These are phyloP conservation scores for Paramecium caudatum DNA, from an alignment of 73 alveolate genomes.

Conservation along the genomic window DNA sequence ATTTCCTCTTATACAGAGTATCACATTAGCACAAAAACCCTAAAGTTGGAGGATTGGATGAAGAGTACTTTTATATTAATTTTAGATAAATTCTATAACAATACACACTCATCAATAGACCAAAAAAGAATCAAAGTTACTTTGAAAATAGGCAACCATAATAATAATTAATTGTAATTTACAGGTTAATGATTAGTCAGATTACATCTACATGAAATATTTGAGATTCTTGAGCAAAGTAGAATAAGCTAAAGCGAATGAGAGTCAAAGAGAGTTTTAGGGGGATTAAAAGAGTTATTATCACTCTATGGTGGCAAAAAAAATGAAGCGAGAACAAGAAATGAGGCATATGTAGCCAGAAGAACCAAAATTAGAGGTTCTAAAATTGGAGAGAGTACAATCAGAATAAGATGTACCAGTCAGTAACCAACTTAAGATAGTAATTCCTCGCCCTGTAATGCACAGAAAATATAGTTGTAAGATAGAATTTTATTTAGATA, in stretches of 20 bases:
- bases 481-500: not conserved
- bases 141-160: slow-evolving; percentile 17
- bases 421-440: not conserved
- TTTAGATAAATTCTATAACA: not conserved
- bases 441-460: slow-evolving; percentile 44
- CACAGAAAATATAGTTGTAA: slow-evolving; percentile 23
- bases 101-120: slow-evolving; percentile 44
- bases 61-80: not conserved
- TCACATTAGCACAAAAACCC: slow-evolving; percentile 57
- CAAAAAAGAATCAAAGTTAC: slow-evolving; percentile 51
- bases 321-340: not conserved
- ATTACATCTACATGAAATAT: slow-evolving; percentile 28
- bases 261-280: not conserved
- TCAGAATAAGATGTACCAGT: slow-evolving; percentile 1
- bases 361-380: not conserved
- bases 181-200: slow-evolving; percentile 9
- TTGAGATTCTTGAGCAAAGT: slow-evolving; percentile 31
- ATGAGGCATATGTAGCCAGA: not conserved
- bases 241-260: not conserved
- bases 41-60: slow-evolving; percentile 5
- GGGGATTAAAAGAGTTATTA: not conserved
- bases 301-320: not conserved
- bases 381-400: slow-evolving; percentile 4
- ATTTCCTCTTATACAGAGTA: slow-evolving; percentile 13
- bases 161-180: slow-evolving; percentile 39